Evolutionary conservation across 306 rosid species (phyloP).

Genomic region (Prinsepia uniflora): DNA sequence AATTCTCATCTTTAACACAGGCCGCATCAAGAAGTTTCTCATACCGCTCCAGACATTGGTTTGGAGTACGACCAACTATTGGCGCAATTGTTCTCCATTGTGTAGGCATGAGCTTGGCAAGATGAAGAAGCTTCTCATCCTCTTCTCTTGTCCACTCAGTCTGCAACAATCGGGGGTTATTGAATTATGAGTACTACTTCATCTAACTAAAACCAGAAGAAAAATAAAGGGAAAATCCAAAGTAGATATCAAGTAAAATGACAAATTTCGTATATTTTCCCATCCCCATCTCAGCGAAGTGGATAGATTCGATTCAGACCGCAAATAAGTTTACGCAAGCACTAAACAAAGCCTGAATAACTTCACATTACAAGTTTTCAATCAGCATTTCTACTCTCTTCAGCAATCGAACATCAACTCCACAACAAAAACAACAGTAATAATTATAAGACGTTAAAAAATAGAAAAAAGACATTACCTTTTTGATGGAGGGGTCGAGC

Average conservation of each 20-base stretch:
- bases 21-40: slow-evolving; percentile 96
- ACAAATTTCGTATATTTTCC: background rate
- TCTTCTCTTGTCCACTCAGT: slow-evolving; percentile 98
- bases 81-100: slow-evolving; percentile 98
- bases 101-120: slow-evolving; percentile 97
- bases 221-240: background rate
- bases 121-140: slow-evolving; percentile 91
- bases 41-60: slow-evolving; percentile 86
- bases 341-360: background rate
- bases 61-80: slow-evolving; percentile 88
- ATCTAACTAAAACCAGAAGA: slow-evolving; percentile 4
- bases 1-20: slow-evolving; percentile 87
- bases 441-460: background rate
- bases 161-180: slow-evolving; percentile 31
- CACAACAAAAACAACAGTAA: background rate
- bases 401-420: background rate
- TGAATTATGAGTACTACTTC: slow-evolving; percentile 14
- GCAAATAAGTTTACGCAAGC: background rate
- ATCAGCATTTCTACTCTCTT: too few relatives aligned
- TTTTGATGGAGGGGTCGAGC: slow-evolving; percentile 94
- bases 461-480: slow-evolving; percentile 34
- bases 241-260: background rate
- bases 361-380: background rate
- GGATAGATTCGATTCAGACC: background rate
- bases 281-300: background rate